These are phyloP conservation scores for Capsicum chinense DNA, from an alignment of 257 asterid species.

Conservation along the genomic window DNA sequence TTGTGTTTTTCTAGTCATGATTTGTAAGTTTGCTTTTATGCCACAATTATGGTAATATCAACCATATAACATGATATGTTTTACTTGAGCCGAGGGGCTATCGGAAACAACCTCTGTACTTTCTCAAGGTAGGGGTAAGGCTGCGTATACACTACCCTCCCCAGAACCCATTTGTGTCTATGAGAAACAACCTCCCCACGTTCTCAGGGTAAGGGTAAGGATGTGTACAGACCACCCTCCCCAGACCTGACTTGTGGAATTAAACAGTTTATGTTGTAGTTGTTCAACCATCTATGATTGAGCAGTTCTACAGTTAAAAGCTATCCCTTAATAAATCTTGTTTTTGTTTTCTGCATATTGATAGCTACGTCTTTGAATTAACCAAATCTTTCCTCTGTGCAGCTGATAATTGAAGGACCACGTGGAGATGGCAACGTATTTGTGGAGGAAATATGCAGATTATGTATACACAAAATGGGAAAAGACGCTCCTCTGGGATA, in stretches of 20 bases:
- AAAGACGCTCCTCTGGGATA: constrained; percentile 85
- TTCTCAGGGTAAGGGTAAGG: too few species aligned
- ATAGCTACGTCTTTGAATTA: not conserved
- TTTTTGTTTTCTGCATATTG: not conserved
- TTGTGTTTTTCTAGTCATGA: not conserved
- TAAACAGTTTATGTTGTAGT: not conserved
- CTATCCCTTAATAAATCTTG: not conserved
- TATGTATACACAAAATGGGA: constrained; percentile 76
- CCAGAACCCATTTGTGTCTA: too few species aligned
- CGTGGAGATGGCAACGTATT: constrained; percentile 59
- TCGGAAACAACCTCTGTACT: too few species aligned
- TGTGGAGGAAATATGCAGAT: constrained; percentile 92
- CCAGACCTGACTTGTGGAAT: not conserved
- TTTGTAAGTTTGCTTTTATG: not conserved
- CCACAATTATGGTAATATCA: not conserved
- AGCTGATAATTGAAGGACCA: constrained; percentile 24
- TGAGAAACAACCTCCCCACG: too few species aligned
- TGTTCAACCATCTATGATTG: not conserved
- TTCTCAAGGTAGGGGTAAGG: too few species aligned
- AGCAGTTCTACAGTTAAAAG: not conserved
- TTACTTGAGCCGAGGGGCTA: too few species aligned
- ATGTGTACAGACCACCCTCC: not conserved
- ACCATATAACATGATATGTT: not conserved
- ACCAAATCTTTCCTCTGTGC: constrained; percentile 21
- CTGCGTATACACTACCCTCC: too few species aligned